Evolutionary conservation across 768 basidiomycete genomes (phyloP).

Genomic region (Naematelia encephala): DNA sequence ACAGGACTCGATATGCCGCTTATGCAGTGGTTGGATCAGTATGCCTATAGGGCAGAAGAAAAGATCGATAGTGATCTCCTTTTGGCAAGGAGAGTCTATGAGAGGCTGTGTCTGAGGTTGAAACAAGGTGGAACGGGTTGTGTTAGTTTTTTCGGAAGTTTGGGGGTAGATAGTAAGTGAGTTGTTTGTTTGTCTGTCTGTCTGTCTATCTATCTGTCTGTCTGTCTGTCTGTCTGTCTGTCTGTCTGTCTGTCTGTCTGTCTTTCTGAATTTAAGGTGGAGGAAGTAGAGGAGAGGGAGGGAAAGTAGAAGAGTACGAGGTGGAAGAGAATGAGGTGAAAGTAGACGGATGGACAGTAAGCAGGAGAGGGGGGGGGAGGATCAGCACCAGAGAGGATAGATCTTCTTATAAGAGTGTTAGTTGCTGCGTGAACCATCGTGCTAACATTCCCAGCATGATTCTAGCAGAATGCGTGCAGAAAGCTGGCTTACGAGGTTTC

Average conservation of each 20-base stretch:
- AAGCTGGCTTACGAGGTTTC: conserved; percentile 69
- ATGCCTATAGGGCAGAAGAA: conserved; percentile 79
- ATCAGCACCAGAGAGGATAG: too few species aligned
- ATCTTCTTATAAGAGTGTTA: too few species aligned
- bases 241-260: too few species aligned
- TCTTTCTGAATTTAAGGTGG: too few species aligned
- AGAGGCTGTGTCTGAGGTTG: conserved; percentile 63
- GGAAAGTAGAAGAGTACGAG: background rate
- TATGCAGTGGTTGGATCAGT: conserved; percentile 77
- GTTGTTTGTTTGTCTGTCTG: conserved; percentile 28
- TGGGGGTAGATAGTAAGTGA: conserved; percentile 76
- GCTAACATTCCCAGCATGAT: too few species aligned
- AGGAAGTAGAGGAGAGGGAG: background rate
- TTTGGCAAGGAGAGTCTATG: conserved; percentile 68
- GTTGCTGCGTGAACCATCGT: too few species aligned
- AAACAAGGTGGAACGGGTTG: conserved; percentile 72
- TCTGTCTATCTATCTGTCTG: background rate
- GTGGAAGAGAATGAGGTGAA: background rate
- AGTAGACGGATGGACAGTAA: too few species aligned
- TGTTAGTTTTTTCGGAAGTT: conserved; percentile 77
- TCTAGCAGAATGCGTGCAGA: conserved; percentile 70
- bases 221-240: too few species aligned
- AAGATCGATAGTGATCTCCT: conserved; percentile 61
- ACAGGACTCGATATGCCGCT: conserved; percentile 79
- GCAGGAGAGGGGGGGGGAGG: background rate